Evolutionary conservation across 352 stramenopile species (phyloP).

Genomic region (Hyphochytrium catenoides): DNA sequence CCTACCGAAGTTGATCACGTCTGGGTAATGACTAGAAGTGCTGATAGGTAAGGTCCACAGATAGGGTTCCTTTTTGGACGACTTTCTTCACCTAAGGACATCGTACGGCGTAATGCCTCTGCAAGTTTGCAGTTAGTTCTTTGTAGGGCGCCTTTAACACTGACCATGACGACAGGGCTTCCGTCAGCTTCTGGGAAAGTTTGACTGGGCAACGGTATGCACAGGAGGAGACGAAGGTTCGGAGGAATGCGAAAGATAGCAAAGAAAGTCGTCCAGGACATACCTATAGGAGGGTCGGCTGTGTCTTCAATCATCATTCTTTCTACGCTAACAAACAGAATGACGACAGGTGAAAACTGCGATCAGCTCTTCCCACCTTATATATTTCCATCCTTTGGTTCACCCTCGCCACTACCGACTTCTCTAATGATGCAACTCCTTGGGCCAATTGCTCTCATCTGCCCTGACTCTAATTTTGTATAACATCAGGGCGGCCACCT

Average conservation of each 20-base stretch:
- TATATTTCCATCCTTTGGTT: no score
- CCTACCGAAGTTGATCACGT: constrained; percentile 26
- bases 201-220: constrained; percentile 24
- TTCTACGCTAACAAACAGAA: constrained; percentile 39
- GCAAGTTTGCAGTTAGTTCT: constrained; percentile 13
- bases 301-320: constrained; percentile 36
- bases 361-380: no score
- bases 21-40: constrained; percentile 37
- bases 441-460: no score
- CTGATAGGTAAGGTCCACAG: not conserved
- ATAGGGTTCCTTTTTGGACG: no score
- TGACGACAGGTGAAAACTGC: no score
- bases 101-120: not conserved
- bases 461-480: no score
- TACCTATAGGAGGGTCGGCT: constrained; percentile 44
- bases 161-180: constrained; percentile 5
- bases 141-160: constrained; percentile 8
- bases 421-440: no score
- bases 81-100: constrained; percentile 1
- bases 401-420: no score
- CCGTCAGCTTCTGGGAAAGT: constrained; percentile 30
- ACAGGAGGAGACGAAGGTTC: constrained; percentile 6
- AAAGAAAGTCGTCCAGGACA: constrained; percentile 1
- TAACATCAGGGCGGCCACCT: no score
- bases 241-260: not conserved